Base-by-base conservation (phyloP, 306 rosid species). In the Dalbergia cultrata region DNA sequence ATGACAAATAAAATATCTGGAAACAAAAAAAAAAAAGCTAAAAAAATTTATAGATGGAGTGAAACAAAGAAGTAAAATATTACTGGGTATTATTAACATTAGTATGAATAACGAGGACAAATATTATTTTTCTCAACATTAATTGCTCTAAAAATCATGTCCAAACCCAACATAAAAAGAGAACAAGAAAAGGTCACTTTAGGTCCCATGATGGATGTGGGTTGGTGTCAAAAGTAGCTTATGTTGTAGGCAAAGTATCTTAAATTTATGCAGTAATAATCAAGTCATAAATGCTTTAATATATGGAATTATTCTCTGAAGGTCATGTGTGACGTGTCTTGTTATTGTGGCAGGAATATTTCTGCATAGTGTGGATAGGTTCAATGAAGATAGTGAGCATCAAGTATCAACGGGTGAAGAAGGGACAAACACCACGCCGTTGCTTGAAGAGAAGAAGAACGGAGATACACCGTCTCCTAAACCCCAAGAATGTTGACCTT, bases 281-380 rank as follows among this genome's bases (percentile, higher is more conserved):
- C 21, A 80, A 64, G 66, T 72, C 10, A 37, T 13, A 12, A 33
- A 17, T 44, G 31, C 2, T 26, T 26, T 26, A 26, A 1, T 26
- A 26, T 26, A 2, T 2, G 31, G 31, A 26, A 26, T 26, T 26
- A 26, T 26, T 26, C 31, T 26, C 31, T 1, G 31, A 26, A 26
- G 31, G 31, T 26, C 1, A 1, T 1, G 78, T 57, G 9, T 44
- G 14, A 37, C 41, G 8, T 47, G 49, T 33, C 31, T 26, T 26
- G 31, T 26, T 69, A 37, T 11, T 83, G 26, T 80, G 37, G 74
- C 93, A 94, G 99, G 97, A 72, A 68, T 89, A 75, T 92, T 89
- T 85, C 33, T 95, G 66, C 77, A 33, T 39, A 87, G 90, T 60
- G 92, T 84, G 56, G 94, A 86, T 74, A 92, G 86, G 85, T 92